Evolutionary conservation across 139 green algal species (phyloP).

Genomic region (Tetraselmis chui): DNA sequence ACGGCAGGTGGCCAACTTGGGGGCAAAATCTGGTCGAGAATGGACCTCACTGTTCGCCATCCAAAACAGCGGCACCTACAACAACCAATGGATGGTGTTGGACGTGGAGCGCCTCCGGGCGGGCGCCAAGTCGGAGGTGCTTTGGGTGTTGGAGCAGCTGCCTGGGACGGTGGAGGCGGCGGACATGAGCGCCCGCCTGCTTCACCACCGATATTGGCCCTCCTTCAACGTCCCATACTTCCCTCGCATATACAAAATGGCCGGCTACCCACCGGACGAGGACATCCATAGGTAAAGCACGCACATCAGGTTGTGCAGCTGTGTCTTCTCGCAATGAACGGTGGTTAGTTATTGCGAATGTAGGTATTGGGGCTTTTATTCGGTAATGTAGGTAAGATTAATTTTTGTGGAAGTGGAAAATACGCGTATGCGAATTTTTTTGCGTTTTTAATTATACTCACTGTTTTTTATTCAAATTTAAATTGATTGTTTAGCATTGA

Average conservation of each 20-base stretch:
- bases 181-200: conserved; percentile 4
- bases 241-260: not conserved
- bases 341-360: no score
- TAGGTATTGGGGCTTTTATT: no score
- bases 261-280: conserved; percentile 13
- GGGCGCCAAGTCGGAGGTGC: no score
- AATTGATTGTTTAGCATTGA: no score
- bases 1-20: not conserved
- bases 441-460: no score
- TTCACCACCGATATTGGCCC: conserved; percentile 25
- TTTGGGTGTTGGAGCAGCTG: conserved; percentile 2
- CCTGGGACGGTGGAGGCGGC: not conserved
- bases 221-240: conserved; percentile 23
- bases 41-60: not conserved
- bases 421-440: no score
- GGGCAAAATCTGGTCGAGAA: not conserved
- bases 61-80: not conserved
- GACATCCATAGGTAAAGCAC: not conserved
- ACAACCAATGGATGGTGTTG: conserved; percentile 36
- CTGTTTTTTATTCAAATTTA: no score
- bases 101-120: conserved; percentile 8
- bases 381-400: no score
- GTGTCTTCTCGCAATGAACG: no score
- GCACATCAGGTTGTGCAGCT: no score
- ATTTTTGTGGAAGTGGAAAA: no score